phyloP scores from a whole-genome alignment of 768 basidiomycete genomes.

The Amanita rimosa region DNA sequence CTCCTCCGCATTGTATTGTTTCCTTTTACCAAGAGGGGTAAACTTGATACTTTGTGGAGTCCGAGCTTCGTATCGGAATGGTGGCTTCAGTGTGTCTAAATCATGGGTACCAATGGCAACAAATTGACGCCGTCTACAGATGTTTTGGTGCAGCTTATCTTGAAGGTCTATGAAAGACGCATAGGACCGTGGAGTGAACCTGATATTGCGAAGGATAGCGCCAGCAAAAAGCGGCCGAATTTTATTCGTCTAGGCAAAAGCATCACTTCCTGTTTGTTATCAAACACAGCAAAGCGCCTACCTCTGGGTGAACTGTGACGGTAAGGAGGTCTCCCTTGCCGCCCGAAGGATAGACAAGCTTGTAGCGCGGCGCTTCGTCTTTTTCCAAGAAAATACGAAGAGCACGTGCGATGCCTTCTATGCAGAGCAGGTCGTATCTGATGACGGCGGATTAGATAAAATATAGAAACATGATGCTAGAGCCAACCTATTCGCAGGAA shows the following conservation, averaged over 20 bases:
- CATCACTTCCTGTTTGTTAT: not conserved
- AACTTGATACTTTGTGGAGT: constrained; percentile 89
- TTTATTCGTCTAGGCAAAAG: constrained; percentile 45
- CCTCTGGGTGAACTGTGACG: constrained; percentile 63
- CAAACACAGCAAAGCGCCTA: constrained; percentile 19
- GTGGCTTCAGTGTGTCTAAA: constrained; percentile 76
- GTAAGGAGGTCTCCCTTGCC: constrained; percentile 58
- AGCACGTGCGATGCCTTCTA: constrained; percentile 89
- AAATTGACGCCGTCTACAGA: constrained; percentile 80
- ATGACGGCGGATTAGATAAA: constrained; percentile 5
- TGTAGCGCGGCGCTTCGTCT: constrained; percentile 59
- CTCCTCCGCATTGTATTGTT: constrained; percentile 77
- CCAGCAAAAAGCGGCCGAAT: constrained; percentile 89
- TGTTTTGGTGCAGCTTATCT: constrained; percentile 96
- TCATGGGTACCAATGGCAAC: constrained; percentile 98
- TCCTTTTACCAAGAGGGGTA: constrained; percentile 69
- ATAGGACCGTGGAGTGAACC: constrained; percentile 82
- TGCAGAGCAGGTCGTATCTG: constrained; percentile 95
- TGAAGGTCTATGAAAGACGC: constrained; percentile 98
- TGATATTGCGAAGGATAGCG: constrained; percentile 82
- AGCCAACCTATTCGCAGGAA: constrained; percentile 86
- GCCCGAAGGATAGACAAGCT: constrained; percentile 56
- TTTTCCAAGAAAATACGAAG: constrained; percentile 75
- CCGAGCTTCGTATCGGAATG: constrained; percentile 80
- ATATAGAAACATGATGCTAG: not conserved